These are phyloP conservation scores for Epichloe gansuensis DNA, from an alignment of 2,329 filamentous ascomycete species.

Conservation along the genomic window DNA sequence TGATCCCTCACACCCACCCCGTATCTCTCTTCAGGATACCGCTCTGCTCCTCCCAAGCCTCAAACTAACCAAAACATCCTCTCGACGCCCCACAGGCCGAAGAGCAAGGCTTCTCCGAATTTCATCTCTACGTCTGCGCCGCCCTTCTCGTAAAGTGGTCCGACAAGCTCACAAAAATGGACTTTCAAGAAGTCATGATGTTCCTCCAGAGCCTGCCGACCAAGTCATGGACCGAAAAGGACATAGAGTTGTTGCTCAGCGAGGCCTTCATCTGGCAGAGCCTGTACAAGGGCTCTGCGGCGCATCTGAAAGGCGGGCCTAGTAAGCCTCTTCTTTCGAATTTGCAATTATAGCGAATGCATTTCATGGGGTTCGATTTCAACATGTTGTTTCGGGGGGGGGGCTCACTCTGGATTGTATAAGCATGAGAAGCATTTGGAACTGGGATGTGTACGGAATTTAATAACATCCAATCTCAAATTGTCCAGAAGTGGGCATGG, in stretches of 20 bases:
- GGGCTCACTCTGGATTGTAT: neutral
- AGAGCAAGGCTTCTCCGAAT: slow-evolving; percentile 95
- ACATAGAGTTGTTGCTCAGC: slow-evolving; percentile 87
- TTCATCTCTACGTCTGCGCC: slow-evolving; percentile 95
- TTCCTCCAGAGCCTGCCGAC: slow-evolving; percentile 92
- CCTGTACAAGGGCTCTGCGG: slow-evolving; percentile 85
- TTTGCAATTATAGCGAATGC: slow-evolving; percentile 20
- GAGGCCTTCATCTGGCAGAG: slow-evolving; percentile 99
- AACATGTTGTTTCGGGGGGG: neutral
- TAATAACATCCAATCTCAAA: too few species aligned
- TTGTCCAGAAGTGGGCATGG: too few species aligned
- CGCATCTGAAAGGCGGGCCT: slow-evolving; percentile 57
- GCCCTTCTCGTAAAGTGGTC: slow-evolving; percentile 99
- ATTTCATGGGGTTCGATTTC: too few species aligned
- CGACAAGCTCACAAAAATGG: slow-evolving; percentile 87
- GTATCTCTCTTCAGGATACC: neutral
- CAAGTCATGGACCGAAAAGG: slow-evolving; percentile 90
- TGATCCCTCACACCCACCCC: neutral
- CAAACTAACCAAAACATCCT: neutral
- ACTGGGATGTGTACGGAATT: neutral
- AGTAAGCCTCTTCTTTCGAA: slow-evolving; percentile 23
- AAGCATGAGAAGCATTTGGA: neutral
- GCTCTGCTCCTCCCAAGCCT: neutral
- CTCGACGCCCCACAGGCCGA: slow-evolving; percentile 54
- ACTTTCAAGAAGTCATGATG: slow-evolving; percentile 99